These are phyloP conservation scores for Erigeron philadelphicus DNA, from an alignment of 140 eudicot genomes.

Conservation along the genomic window DNA sequence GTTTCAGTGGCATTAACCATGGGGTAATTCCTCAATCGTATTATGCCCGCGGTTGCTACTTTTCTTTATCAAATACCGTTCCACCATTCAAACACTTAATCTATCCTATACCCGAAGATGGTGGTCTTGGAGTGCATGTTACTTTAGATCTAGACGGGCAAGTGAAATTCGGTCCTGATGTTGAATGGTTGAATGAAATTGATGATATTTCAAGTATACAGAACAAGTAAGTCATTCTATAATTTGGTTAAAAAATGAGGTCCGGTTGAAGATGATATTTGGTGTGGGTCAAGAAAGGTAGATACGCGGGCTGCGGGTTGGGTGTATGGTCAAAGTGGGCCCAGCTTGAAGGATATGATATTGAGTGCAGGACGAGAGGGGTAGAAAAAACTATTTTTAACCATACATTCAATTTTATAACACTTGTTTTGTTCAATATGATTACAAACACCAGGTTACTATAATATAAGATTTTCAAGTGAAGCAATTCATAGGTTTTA, in stretches of 20 bases:
- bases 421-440: no score
- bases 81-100: slow-evolving; percentile 70
- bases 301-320: no score
- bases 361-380: no score
- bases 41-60: slow-evolving; percentile 87
- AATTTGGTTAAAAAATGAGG: neutral
- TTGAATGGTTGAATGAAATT: slow-evolving; percentile 61
- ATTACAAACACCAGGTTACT: no score
- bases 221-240: slow-evolving; percentile 49
- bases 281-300: no score
- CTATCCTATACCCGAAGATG: slow-evolving; percentile 92
- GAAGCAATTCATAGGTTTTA: no score
- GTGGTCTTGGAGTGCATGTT: slow-evolving; percentile 91
- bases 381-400: no score
- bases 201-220: slow-evolving; percentile 60
- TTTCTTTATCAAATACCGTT: slow-evolving; percentile 48
- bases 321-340: no score
- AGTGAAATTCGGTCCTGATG: slow-evolving; percentile 89
- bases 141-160: slow-evolving; percentile 81
- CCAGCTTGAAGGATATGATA: no score
- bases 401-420: no score
- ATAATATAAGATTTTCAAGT: no score
- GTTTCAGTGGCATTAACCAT: slow-evolving; percentile 42
- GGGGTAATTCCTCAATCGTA: slow-evolving; percentile 45
- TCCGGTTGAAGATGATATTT: no score